Base-by-base conservation (phyloP, 352 stramenopile species). In the Globisporangium canariense region DNA sequence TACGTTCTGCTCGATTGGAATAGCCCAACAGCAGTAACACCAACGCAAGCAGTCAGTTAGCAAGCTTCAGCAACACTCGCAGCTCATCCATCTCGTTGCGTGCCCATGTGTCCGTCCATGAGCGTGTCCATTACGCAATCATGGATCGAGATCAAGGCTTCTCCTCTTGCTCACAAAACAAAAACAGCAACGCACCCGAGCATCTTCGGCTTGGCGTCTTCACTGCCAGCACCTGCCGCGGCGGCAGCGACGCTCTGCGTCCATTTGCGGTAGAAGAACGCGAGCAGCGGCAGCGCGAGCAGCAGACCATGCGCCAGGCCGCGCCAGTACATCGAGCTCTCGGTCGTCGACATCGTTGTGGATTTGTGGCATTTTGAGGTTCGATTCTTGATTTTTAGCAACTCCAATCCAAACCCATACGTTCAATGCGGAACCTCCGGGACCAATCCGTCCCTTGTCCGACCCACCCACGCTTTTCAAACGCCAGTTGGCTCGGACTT, bases 211-310 rank as follows among this genome's bases (percentile, higher is more conserved):
- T 74, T 66, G 41, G 43, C 52, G 1, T 60, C 53, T 6, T 60
- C 34, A 34, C 54, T 45, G 32, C 64, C 60, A 4, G 67, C 69
- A 16, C 64, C 66, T 3, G 47, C 60, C 22, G 47, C 36, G 16
- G 20, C 49, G 1, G 45, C 47, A 9, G 58, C 58, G n/a, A 28
- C 61, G 34, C 56, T 64, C 36, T 69, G 47, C 43, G 56, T 72
- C 79, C 75, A 86, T 60, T 84, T 82, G 38, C 74, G 74, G 52
- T 81, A 81, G 30, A 84, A 52, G 59, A 86, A 75, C 40, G 64
- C 61, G 1, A 82, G 45, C n/a, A 85, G 66, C 30, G 79, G 79
- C 28, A 84, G 61, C 63, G 76, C 67, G 14, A 88, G 68, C 64
- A 88, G 62, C 40, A 88, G 58, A 0, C 79, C 79, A 51, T 88